Evolutionary conservation across 2,329 filamentous ascomycete species (phyloP), one percentile per base, ranked within the genome.

Genomic region (Tympanopsis confertula): DNA sequence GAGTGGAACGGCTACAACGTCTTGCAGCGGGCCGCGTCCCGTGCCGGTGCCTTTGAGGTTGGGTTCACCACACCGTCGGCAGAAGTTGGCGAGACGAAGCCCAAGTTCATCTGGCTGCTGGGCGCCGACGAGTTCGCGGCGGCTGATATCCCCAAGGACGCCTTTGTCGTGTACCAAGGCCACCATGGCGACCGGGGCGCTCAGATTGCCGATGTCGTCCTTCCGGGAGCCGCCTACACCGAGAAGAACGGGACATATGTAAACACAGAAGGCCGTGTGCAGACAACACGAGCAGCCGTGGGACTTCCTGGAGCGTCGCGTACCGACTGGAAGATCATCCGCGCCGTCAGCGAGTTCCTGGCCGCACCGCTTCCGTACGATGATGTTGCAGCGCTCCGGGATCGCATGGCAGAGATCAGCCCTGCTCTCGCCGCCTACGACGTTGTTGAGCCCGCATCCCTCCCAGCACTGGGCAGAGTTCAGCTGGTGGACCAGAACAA

Each of bases 1-100:
- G 87, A 94, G 59, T 96, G 93, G 87, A 91, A 94, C 58, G 91
- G 89, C 43, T 98, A 89, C 73, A 98, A 95, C 58, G 79, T 98
- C 43, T 79, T 98, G 38, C 91, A 98, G 65, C 80, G 89, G 46
- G 82, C 86, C 44, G 91, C 91, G 42, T 95, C 91, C 44, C 81
- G 89, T 49, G 83, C 83, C 26, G 91, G 87, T 56, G 91, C 91
- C 43, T 98, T 87, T 56, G 91, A 98, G 64, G 78, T 98, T 50
- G 91, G 91, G 52, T 98, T 95, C 63, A 86, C 85, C 24, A 81
- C 86, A 13, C 86, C 88, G 35, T 94, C 86, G 13, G 64, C 78
- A 2, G 74, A 78, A 46, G 86, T 94, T 45, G 84, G 88, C 28
- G 72, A 85, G 57, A 89, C 85, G 37, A 84, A 79, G 56, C 81